phyloP scores from a whole-genome alignment of 2,329 filamentous ascomycete species.

The Neoscytalidium dimidiatum region DNA sequence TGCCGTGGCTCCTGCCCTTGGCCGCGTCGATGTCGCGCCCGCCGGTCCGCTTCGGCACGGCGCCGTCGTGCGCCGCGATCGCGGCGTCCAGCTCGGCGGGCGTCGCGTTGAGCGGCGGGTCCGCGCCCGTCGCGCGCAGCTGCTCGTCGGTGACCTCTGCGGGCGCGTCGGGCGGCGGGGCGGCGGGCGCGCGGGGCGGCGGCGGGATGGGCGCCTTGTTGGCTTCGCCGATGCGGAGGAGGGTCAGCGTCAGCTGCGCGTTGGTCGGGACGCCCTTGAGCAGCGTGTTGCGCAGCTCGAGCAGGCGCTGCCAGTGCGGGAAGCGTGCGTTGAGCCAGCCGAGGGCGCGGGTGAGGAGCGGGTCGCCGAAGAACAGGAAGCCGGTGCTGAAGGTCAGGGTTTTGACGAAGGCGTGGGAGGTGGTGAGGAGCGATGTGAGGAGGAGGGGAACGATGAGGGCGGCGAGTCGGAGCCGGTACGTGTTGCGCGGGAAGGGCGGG shows the following conservation, averaged over 20 bases:
- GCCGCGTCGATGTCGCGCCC: conserved; percentile 54
- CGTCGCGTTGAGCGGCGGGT: conserved; percentile 62
- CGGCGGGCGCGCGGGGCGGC: conserved; percentile 46
- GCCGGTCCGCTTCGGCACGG: conserved; percentile 49
- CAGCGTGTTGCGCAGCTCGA: conserved; percentile 66
- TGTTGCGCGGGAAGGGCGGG: conserved; percentile 48
- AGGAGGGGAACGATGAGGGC: conserved; percentile 47
- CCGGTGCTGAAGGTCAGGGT: conserved; percentile 67
- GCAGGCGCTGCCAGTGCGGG: conserved; percentile 73
- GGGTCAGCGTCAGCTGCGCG: conserved; percentile 77
- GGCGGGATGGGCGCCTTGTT: conserved; percentile 77
- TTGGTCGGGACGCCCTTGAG: conserved; percentile 85
- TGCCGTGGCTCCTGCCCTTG: conserved; percentile 47
- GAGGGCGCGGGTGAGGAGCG: conserved; percentile 64
- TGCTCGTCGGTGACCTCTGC: conserved; percentile 53
- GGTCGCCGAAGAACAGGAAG: conserved; percentile 78
- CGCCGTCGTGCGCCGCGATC: conserved; percentile 49
- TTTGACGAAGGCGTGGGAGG: conserved; percentile 60
- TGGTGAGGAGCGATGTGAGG: conserved; percentile 46
- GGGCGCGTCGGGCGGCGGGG: conserved; percentile 52
- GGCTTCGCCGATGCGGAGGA: conserved; percentile 78
- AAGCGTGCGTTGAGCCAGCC: conserved; percentile 61
- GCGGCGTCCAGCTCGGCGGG: conserved; percentile 67
- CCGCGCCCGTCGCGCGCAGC: conserved; percentile 54
- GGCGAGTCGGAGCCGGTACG: conserved; percentile 49